Evolutionary conservation across 306 rosid species (phyloP).

Genomic region (Acacia acuminata): DNA sequence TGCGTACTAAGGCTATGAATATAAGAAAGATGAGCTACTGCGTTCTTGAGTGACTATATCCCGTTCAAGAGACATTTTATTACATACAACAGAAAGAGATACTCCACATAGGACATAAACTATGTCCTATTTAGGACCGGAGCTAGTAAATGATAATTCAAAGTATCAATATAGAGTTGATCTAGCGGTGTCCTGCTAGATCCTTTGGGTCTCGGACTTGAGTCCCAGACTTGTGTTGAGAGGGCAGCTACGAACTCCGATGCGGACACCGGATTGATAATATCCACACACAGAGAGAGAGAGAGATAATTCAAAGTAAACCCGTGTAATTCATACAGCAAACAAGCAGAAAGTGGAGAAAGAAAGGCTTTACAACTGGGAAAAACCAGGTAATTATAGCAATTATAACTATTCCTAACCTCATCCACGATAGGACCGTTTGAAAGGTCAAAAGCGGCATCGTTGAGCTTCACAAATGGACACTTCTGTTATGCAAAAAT

Average conservation of each 20-base stretch:
- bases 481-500: not conserved
- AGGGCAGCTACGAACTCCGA: too few relatives aligned
- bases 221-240: too few relatives aligned
- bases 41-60: not conserved
- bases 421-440: slow-evolving; percentile 73
- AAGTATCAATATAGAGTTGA: not conserved
- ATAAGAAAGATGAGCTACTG: not conserved
- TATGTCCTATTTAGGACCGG: too few relatives aligned
- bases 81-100: not conserved
- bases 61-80: not conserved
- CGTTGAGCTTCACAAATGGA: slow-evolving; percentile 66
- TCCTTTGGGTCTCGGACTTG: too few relatives aligned
- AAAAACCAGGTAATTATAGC: not conserved
- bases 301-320: not conserved
- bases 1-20: not conserved
- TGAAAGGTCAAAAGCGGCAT: slow-evolving; percentile 94
- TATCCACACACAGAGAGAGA: too few relatives aligned
- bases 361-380: not conserved
- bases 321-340: not conserved
- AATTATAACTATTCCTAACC: slow-evolving; percentile 47
- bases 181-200: too few relatives aligned
- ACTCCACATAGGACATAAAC: too few relatives aligned
- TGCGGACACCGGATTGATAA: too few relatives aligned
- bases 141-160: not conserved
- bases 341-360: not conserved